A percentile compares a stretch with the other conserved stretches of the same genome.
Evolutionary conservation across 2,329 filamentous ascomycete species (phyloP).

Genomic region (Dryadomyces quercus-mongolicae): DNA sequence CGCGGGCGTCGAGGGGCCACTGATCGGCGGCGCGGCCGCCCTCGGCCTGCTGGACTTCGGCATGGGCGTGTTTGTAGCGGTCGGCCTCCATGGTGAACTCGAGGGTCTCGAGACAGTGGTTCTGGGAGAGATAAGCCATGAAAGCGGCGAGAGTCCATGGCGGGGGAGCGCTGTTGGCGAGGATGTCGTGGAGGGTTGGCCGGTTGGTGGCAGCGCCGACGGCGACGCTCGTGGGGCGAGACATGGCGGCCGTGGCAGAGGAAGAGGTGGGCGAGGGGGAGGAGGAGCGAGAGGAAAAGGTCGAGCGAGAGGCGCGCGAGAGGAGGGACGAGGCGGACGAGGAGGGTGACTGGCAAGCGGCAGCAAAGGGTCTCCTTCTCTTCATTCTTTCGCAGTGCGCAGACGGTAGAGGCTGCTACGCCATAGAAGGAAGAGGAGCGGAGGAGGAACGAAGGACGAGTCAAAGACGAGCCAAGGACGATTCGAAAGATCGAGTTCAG

Average conservation of each 20-base stretch:
- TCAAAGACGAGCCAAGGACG: too few species aligned
- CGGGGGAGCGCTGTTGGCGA: slow-evolving; percentile 71
- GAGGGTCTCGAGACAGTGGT: slow-evolving; percentile 90
- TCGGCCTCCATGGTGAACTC: slow-evolving; percentile 95
- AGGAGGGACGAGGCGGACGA: background rate
- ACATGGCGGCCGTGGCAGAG: slow-evolving; percentile 25
- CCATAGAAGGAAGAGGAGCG: background rate
- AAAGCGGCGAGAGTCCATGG: slow-evolving; percentile 89
- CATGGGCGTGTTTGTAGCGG: slow-evolving; percentile 56
- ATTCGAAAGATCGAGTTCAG: too few species aligned
- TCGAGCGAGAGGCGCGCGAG: slow-evolving; percentile 2
- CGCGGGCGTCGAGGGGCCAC: slow-evolving; percentile 31
- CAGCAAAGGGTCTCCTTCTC: background rate
- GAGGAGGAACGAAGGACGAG: too few species aligned
- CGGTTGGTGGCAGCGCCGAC: slow-evolving; percentile 29
- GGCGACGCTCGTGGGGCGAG: slow-evolving; percentile 36
- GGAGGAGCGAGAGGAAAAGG: background rate
- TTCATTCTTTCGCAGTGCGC: background rate
- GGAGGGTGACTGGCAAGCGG: background rate
- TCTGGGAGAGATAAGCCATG: slow-evolving; percentile 92
- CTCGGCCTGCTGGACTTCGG: slow-evolving; percentile 28
- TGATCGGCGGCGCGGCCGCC: slow-evolving; percentile 15
- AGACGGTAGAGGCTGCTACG: background rate
- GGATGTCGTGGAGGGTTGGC: slow-evolving; percentile 75
- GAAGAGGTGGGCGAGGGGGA: background rate